Evolutionary conservation across 257 asterid species (phyloP).

Genomic region (Jacaranda mimosifolia): DNA sequence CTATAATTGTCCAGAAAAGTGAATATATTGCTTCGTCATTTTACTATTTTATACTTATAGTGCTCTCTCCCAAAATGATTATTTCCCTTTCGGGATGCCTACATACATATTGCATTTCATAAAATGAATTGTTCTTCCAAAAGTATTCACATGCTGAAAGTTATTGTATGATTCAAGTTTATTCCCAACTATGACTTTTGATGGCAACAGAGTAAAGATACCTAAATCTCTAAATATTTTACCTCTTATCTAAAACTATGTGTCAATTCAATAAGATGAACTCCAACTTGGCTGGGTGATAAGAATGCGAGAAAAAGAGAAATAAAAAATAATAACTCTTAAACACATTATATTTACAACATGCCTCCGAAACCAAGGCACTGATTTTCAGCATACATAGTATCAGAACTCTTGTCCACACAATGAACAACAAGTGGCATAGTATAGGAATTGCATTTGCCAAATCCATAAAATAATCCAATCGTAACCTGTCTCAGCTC

Average conservation of each 20-base stretch:
- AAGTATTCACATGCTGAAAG: background rate
- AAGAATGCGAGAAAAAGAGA: background rate
- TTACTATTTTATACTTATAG: background rate
- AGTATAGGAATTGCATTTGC: background rate
- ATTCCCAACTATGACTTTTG: background rate
- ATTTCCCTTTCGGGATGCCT: background rate
- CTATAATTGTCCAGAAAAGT: background rate
- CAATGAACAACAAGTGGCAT: slow-evolving; percentile 21
- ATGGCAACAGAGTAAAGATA: background rate
- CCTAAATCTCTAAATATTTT: background rate
- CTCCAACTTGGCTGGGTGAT: background rate
- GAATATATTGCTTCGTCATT: background rate
- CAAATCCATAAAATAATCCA: slow-evolving; percentile 13
- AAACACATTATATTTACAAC: background rate
- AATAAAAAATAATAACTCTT: background rate
- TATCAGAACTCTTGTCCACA: slow-evolving; percentile 14
- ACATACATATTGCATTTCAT: slow-evolving; percentile 10
- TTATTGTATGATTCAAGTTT: background rate
- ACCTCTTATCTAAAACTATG: background rate
- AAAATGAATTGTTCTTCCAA: background rate
- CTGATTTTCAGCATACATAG: slow-evolving; percentile 6
- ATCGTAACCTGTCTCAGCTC: slow-evolving; percentile 88
- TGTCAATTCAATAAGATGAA: background rate
- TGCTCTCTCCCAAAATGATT: background rate
- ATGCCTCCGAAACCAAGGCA: slow-evolving; percentile 18